Percentiles rank a stretch among this genome's conserved stretches.
Conservation (phyloP, 768 basidiomycete genomes). For the Naganishia antarctica region DNA sequence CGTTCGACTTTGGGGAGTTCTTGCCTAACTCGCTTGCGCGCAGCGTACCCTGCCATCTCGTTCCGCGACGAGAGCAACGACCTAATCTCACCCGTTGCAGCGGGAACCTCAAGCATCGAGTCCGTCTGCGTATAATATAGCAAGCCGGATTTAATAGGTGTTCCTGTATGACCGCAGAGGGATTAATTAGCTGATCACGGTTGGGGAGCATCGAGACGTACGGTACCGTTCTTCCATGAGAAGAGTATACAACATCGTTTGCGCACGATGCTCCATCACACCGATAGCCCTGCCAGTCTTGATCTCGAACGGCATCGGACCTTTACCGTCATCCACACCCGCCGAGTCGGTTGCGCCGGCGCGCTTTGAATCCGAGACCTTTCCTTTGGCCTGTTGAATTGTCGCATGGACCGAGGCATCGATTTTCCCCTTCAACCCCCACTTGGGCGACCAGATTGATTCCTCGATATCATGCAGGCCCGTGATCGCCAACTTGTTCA, state of each 20-base stretch:
- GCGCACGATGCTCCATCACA: constrained; percentile 88
- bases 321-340: no score
- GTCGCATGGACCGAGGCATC: constrained; percentile 75
- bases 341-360: no score
- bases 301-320: constrained; percentile 78
- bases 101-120: constrained; percentile 75
- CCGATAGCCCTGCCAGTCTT: constrained; percentile 81
- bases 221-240: constrained; percentile 83
- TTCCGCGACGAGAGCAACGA: constrained; percentile 78
- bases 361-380: no score
- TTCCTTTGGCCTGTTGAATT: no score
- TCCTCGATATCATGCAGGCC: constrained; percentile 85
- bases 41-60: constrained; percentile 70
- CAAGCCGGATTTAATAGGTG: constrained; percentile 72
- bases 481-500: constrained; percentile 61
- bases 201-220: constrained; percentile 33
- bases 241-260: constrained; percentile 94
- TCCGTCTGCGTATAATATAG: constrained; percentile 92
- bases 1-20: constrained; percentile 3
- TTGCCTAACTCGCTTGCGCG: constrained; percentile 28
- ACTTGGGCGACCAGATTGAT: constrained; percentile 93
- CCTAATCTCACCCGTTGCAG: constrained; percentile 73
- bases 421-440: constrained; percentile 90
- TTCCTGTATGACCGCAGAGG: constrained; percentile 51
- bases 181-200: not conserved